Percentiles rank a stretch among this genome's conserved stretches.
Evolutionary conservation across 1,284 basidiomycete genomes (phyloP).

Genomic region (Phlebopus sp.): DNA sequence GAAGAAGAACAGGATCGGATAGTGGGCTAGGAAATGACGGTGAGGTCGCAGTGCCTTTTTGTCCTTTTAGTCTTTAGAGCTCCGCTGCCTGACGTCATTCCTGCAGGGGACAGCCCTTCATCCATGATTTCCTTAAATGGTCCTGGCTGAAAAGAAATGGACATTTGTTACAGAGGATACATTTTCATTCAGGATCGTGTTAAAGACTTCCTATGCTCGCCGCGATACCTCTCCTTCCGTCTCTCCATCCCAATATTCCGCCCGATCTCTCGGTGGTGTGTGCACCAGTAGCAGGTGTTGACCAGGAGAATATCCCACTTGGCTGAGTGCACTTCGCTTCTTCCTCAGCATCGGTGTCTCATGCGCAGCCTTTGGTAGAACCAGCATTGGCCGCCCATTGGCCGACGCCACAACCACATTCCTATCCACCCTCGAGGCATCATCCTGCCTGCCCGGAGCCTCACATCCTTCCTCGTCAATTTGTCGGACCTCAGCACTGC

Average conservation of each 20-base stretch:
- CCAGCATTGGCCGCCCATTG: slow-evolving; percentile 40
- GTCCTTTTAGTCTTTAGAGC: slow-evolving; percentile 29
- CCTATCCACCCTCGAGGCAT: slow-evolving; percentile 32
- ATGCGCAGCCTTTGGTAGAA: slow-evolving; percentile 42
- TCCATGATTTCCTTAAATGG: slow-evolving; percentile 3
- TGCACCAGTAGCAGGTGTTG: slow-evolving; percentile 66
- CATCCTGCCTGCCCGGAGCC: slow-evolving; percentile 30
- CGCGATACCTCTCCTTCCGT: slow-evolving; percentile 4
- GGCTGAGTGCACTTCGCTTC: slow-evolving; percentile 53
- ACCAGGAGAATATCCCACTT: slow-evolving; percentile 70
- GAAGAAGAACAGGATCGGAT: slow-evolving; percentile 1
- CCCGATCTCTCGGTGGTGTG: slow-evolving; percentile 54
- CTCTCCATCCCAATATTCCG: slow-evolving; percentile 19
- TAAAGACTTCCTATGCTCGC: slow-evolving; percentile 3
- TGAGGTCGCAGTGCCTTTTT: slow-evolving; percentile 30
- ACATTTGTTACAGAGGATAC: no score
- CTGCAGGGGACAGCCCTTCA: neutral
- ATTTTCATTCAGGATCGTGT: no score
- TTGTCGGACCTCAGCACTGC: slow-evolving; percentile 20
- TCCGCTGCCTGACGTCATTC: slow-evolving; percentile 34
- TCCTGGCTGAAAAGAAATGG: neutral
- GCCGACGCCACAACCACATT: slow-evolving; percentile 31
- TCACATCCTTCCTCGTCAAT: slow-evolving; percentile 26
- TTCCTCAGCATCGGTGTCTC: slow-evolving; percentile 46
- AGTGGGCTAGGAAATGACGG: slow-evolving; percentile 4